Percentiles rank a stretch among this genome's conserved stretches.
phyloP scores from a whole-genome alignment of 1,284 basidiomycete species.

The Cutaneotrichosporon spelunceum region DNA sequence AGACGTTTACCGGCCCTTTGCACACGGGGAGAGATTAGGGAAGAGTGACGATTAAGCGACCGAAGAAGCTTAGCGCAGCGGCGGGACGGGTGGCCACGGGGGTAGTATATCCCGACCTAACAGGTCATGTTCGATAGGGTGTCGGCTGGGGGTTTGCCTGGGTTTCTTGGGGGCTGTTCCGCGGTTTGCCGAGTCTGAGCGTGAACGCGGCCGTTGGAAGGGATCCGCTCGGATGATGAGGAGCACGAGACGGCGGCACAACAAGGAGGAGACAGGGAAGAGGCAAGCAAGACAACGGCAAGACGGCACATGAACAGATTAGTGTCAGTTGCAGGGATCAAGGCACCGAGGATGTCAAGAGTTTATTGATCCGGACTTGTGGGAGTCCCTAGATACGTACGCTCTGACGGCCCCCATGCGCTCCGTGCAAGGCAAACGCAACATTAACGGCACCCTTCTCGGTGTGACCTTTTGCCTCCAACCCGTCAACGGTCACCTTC shows the following conservation, averaged over 20 bases:
- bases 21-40: background rate
- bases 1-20: background rate
- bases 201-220: too few relatives aligned
- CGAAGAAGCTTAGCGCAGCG: background rate
- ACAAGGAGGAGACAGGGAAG: too few relatives aligned
- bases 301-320: background rate
- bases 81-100: background rate
- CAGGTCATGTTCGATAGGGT: too few relatives aligned
- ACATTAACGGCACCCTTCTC: background rate
- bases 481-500: background rate
- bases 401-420: too few relatives aligned
- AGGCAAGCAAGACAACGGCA: background rate
- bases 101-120: background rate
- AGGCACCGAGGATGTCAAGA: background rate
- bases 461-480: background rate
- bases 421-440: too few relatives aligned
- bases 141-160: too few relatives aligned
- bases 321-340: background rate
- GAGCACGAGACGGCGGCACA: too few relatives aligned
- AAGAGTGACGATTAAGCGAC: background rate
- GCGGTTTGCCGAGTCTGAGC: too few relatives aligned
- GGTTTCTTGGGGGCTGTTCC: too few relatives aligned
- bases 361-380: slow-evolving; percentile 3
- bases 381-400: background rate
- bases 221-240: too few relatives aligned